Percentiles rank a stretch among this genome's conserved stretches.
phyloP scores from a whole-genome alignment of 1,139 yeast genomes.

The Citeromyces hawaiiensis region DNA sequence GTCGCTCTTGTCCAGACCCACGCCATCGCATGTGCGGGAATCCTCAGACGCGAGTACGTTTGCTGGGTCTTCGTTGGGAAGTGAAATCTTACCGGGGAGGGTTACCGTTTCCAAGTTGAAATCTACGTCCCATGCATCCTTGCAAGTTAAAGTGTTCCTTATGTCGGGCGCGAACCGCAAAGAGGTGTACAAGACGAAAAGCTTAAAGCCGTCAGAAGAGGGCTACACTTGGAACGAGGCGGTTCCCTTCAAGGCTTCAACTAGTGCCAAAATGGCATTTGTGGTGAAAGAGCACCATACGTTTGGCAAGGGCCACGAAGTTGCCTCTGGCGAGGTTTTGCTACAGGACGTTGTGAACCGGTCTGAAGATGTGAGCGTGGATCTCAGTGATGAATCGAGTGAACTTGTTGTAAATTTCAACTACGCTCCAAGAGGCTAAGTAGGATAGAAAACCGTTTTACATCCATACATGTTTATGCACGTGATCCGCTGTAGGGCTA shows the following conservation, averaged over 20 bases:
- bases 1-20: conserved; percentile 6
- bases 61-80: conserved; percentile 25
- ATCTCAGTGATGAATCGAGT: conserved; percentile 10
- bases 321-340: conserved; percentile 39
- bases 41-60: conserved; percentile 12
- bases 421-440: conserved; percentile 6
- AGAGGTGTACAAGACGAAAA: conserved; percentile 54
- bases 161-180: conserved; percentile 38
- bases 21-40: conserved; percentile 7
- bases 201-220: conserved; percentile 34
- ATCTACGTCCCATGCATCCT: conserved; percentile 10
- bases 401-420: conserved; percentile 14
- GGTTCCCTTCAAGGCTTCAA: conserved; percentile 50
- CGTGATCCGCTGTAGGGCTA: background rate
- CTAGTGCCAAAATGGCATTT: conserved; percentile 45
- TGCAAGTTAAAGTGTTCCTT: conserved; percentile 40
- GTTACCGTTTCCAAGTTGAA: conserved; percentile 25
- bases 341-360: conserved; percentile 21
- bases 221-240: conserved; percentile 53
- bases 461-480: background rate
- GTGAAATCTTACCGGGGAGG: conserved; percentile 41
- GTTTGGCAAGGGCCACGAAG: conserved; percentile 55
- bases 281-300: conserved; percentile 56
- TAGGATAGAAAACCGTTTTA: background rate
- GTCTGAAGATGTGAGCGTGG: conserved; percentile 10